Evolutionary conservation across 768 basidiomycete species (phyloP), one percentile per base, ranked within the genome.

Genomic region (Russula virescens): DNA sequence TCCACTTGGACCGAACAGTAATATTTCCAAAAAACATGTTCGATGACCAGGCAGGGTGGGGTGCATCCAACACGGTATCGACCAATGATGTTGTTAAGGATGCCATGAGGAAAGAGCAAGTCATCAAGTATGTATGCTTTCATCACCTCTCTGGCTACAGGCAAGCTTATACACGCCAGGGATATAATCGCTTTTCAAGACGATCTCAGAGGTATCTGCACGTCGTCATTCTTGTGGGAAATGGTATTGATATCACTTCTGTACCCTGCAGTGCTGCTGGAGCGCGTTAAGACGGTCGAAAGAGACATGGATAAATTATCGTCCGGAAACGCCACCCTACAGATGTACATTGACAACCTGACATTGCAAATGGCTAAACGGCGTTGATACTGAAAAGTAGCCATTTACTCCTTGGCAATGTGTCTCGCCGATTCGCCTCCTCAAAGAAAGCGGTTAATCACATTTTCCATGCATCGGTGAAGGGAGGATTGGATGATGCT

Each of bases 341-440:
- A 94, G 70, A 88, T 86, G 84, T 94, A 94, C 70, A 91, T 92
- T 70, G 90, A 94, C 71, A 94, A 94, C 68, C 71, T 94, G 68
- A 93, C 91, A 0, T 79, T 89, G 69, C 91, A 94, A 73, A 89
- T 92, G 85, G 87, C 89, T 34, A 89, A 85, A 71, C 78, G 89
- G 64, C 82, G 87, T 72, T 89, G 73, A 81, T 16, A 28, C 35
- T 6, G 42, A 38, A 25, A 18, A 21, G n/a, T 31, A n/a, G 16
- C 46, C 11, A 2, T 55, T 46, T 14, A 26, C 6, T 5, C 11
- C 23, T 28, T 40, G 42, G 34, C n/a, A 28, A 21, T 3, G 25
- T 23, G n/a, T 13, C 55, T 38, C 31, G 40, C 55, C 46, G n/a
- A 23, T 48, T 40, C 3, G 28, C 31, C 11, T 2, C 35, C n/a